Conservation (phyloP, 2,329 filamentous ascomycete genomes). For the Trichoderma sp. region DNA sequence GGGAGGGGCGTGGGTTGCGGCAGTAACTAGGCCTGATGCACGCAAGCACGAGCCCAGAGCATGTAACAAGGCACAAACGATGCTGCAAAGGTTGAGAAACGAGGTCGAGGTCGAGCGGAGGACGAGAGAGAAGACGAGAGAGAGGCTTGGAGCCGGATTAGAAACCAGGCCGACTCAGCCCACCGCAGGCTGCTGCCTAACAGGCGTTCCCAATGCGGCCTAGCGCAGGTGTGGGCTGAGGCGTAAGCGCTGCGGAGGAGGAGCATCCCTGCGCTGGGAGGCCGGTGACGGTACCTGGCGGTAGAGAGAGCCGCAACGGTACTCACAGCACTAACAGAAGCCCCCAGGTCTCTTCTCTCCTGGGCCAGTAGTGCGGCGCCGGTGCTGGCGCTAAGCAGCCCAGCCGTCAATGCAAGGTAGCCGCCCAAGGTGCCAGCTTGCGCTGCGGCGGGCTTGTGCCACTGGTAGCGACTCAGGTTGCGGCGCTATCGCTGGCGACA, state of each 20-base stretch:
- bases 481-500: conserved; percentile 17
- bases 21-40: background rate
- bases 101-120: conserved; percentile 1
- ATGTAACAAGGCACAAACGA: conserved; percentile 3
- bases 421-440: background rate
- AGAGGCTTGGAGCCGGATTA: conserved; percentile 26
- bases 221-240: conserved; percentile 31
- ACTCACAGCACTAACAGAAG: conserved; percentile 26
- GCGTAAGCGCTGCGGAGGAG: conserved; percentile 29
- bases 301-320: conserved; percentile 16
- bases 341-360: background rate
- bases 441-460: background rate
- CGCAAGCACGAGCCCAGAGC: background rate
- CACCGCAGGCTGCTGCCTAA: conserved; percentile 35
- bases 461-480: conserved; percentile 15
- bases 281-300: conserved; percentile 1
- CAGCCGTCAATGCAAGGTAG: background rate
- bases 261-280: conserved; percentile 28
- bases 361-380: background rate
- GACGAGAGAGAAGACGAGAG: background rate
- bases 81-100: background rate
- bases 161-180: conserved; percentile 31
- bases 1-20: background rate
- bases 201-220: conserved; percentile 24
- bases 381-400: background rate